Percentiles rank a stretch among this genome's conserved stretches.
phyloP scores from a whole-genome alignment of 1,284 basidiomycete genomes.

The Papiliotrema laurentii region DNA sequence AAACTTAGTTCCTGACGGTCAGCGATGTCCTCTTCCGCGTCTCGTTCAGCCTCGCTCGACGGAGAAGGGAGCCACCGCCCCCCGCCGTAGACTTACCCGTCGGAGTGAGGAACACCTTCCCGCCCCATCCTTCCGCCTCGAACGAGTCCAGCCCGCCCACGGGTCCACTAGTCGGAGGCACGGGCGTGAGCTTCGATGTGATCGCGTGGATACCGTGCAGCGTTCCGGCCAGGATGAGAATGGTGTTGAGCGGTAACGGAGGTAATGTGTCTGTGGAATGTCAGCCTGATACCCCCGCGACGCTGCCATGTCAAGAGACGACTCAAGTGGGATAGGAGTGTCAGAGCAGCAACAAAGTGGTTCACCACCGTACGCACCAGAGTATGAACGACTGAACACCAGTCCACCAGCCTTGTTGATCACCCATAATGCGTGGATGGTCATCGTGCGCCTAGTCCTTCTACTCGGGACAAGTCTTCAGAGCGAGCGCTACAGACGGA shows the following conservation, averaged over 20 bases:
- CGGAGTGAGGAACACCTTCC: conserved; percentile 64
- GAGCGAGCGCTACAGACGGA: no score
- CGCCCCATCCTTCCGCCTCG: conserved; percentile 70
- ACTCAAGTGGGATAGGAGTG: not conserved
- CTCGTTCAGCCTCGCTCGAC: no score
- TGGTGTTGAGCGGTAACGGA: conserved; percentile 88
- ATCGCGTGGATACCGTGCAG: conserved; percentile 98
- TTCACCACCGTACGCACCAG: conserved; percentile 55
- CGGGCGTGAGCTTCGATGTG: conserved; percentile 83
- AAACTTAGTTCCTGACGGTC: conserved; percentile 83
- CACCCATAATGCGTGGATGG: conserved; percentile 57
- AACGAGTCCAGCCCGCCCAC: conserved; percentile 75
- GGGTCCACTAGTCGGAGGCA: conserved; percentile 28
- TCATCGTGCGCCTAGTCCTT: conserved; percentile 24
- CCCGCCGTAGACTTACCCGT: conserved; percentile 67
- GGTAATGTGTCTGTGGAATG: conserved; percentile 70
- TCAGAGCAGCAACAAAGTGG: not conserved
- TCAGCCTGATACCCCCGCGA: not conserved
- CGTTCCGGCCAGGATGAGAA: conserved; percentile 93
- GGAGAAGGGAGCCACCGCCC: no score
- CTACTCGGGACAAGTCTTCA: no score
- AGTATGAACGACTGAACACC: conserved; percentile 87
- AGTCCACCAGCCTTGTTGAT: conserved; percentile 99
- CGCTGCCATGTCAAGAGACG: not conserved
- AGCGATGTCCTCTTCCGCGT: no score